These are phyloP conservation scores for Epithele typhae DNA, from an alignment of 768 basidiomycete species.

Conservation along the genomic window DNA sequence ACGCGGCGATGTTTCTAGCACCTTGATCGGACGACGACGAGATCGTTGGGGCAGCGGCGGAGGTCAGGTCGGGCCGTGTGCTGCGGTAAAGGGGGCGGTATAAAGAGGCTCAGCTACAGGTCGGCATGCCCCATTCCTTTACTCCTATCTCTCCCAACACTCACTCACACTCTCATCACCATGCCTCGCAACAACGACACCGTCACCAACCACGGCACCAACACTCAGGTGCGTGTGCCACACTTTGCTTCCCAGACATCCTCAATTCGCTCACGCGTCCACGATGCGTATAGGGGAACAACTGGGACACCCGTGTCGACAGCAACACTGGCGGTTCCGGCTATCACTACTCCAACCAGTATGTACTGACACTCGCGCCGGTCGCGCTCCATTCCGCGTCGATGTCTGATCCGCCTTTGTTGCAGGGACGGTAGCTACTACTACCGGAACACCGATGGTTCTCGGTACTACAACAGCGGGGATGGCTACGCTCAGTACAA, in stretches of 20 bases:
- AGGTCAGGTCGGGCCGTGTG: too few relatives aligned
- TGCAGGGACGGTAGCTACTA: slow-evolving; percentile 55
- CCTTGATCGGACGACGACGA: too few relatives aligned
- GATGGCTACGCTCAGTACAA: slow-evolving; percentile 48
- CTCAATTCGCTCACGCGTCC: too few relatives aligned
- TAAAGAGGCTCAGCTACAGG: too few relatives aligned
- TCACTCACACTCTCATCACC: background rate
- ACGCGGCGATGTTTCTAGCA: too few relatives aligned
- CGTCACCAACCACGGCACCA: slow-evolving; percentile 34
- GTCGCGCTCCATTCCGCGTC: background rate
- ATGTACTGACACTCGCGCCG: slow-evolving; percentile 15
- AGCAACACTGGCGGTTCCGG: slow-evolving; percentile 37
- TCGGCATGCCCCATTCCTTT: too few relatives aligned
- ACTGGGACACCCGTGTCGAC: slow-evolving; percentile 49
- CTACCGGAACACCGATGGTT: slow-evolving; percentile 56
- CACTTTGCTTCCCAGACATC: too few relatives aligned
- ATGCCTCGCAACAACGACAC: slow-evolving; percentile 19
- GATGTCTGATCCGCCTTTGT: background rate
- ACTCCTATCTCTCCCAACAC: too few relatives aligned
- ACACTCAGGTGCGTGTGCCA: slow-evolving; percentile 36
- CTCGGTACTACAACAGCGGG: slow-evolving; percentile 55
- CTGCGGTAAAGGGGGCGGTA: too few relatives aligned
- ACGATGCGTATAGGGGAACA: slow-evolving; percentile 46
- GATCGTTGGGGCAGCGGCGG: too few relatives aligned
- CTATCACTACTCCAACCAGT: slow-evolving; percentile 64